A percentile compares a stretch with the other conserved stretches of the same genome.
phyloP scores from a whole-genome alignment of 768 basidiomycete species.

The Pluteus cervinus region DNA sequence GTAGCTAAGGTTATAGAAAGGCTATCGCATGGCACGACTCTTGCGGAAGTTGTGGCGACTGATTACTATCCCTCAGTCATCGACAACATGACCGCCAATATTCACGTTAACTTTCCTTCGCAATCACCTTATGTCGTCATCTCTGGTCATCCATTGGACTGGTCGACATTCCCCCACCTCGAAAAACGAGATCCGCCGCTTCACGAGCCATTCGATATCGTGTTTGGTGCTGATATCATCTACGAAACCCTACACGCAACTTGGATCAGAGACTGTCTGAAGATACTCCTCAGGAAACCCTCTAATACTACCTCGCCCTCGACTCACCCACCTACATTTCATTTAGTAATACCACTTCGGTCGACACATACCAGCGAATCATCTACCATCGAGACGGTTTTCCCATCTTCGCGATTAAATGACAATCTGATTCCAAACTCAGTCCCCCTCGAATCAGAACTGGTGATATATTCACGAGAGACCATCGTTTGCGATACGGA shows the following conservation, averaged over 20 bases:
- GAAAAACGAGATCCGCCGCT: slow-evolving; percentile 15
- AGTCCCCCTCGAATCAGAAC: slow-evolving; percentile 14
- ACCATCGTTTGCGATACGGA: slow-evolving; percentile 51
- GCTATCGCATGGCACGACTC: not conserved
- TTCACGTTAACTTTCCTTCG: slow-evolving; percentile 45
- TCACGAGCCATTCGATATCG: slow-evolving; percentile 51
- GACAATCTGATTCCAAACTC: too few species aligned
- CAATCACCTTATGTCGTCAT: too few species aligned
- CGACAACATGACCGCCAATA: slow-evolving; percentile 59
- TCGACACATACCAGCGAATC: slow-evolving; percentile 58
- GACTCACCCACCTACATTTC: slow-evolving; percentile 35
- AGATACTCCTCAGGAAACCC: slow-evolving; percentile 36
- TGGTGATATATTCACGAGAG: slow-evolving; percentile 51
- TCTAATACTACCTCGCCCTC: not conserved
- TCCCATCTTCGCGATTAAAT: slow-evolving; percentile 19
- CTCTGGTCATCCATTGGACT: slow-evolving; percentile 52
- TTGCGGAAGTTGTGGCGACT: slow-evolving; percentile 50
- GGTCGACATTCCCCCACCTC: slow-evolving; percentile 39
- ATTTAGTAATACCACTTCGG: slow-evolving; percentile 75
- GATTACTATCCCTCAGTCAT: slow-evolving; percentile 77
- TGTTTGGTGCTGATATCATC: slow-evolving; percentile 79
- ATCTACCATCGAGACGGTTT: slow-evolving; percentile 49
- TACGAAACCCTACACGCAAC: slow-evolving; percentile 67
- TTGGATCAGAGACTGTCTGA: slow-evolving; percentile 65
- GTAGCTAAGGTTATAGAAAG: slow-evolving; percentile 39